Conservation (phyloP, 768 basidiomycete species). For the Podaxis pistillaris region DNA sequence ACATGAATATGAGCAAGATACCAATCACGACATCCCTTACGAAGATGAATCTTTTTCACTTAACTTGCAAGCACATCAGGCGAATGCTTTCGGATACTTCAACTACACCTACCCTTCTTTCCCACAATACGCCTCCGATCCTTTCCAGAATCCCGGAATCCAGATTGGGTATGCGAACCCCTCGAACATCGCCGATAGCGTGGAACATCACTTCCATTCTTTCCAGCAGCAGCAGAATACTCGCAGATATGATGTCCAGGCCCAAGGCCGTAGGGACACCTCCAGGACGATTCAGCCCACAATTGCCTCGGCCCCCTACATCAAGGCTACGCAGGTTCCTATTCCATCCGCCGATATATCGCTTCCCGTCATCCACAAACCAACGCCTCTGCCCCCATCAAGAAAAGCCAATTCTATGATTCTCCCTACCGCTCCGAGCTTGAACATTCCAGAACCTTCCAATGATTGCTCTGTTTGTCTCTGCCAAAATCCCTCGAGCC, state of each 20-base stretch:
- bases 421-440: conserved; percentile 4
- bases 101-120: conserved; percentile 26
- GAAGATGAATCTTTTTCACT: conserved; percentile 38
- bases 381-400: conserved; percentile 2
- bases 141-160: conserved; percentile 32
- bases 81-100: conserved; percentile 34
- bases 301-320: conserved; percentile 1
- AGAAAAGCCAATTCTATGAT: conserved; percentile 3
- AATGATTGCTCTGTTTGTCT: conserved; percentile 65
- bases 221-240: conserved; percentile 25
- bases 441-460: conserved; percentile 14
- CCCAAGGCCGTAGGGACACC: conserved; percentile 2
- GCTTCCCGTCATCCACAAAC: conserved; percentile 9
- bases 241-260: neutral
- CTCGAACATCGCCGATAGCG: conserved; percentile 36
- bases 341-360: conserved; percentile 16
- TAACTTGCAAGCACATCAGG: conserved; percentile 28
- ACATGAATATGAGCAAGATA: conserved; percentile 51
- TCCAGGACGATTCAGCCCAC: neutral
- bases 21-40: conserved; percentile 29
- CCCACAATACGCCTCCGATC: conserved; percentile 31
- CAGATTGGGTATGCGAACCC: conserved; percentile 24
- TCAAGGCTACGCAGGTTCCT: conserved; percentile 15
- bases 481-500: conserved; percentile 34
- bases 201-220: conserved; percentile 43